A percentile compares a stretch with the other conserved stretches of the same genome.
These are phyloP conservation scores for Cenococcum geophilum DNA, from an alignment of 495 filamentous ascomycete genomes.

Conservation along the genomic window DNA sequence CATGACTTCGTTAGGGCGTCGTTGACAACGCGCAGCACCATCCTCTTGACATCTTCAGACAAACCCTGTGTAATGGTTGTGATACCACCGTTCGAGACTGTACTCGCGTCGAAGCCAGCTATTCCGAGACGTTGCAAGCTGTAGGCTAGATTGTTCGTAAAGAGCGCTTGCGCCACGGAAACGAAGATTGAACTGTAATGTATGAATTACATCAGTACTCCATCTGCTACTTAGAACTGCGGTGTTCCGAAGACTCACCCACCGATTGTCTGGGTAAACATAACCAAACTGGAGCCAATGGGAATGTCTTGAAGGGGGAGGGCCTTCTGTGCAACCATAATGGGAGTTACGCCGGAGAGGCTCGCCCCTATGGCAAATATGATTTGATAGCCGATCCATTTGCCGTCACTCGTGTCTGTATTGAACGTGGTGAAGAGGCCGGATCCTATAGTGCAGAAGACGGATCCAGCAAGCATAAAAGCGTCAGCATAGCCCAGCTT, in stretches of 20 bases:
- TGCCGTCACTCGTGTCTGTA: constrained; percentile 31
- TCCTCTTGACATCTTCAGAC: not conserved
- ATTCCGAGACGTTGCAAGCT: not conserved
- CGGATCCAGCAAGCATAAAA: constrained; percentile 48
- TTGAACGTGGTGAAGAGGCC: constrained; percentile 47
- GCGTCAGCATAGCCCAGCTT: constrained; percentile 51
- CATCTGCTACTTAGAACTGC: not conserved
- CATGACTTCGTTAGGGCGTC: not conserved
- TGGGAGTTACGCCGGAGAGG: constrained; percentile 46
- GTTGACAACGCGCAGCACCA: not conserved
- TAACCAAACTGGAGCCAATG: not conserved
- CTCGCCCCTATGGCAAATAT: constrained; percentile 49
- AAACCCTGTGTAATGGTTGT: not conserved
- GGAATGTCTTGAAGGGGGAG: not conserved
- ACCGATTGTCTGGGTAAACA: not conserved
- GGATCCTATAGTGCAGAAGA: constrained; percentile 45
- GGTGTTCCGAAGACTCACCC: not conserved
- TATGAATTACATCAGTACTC: not conserved
- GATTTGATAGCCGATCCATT: constrained; percentile 50
- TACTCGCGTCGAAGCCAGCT: not conserved
- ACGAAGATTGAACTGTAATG: not conserved
- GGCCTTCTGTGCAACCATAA: constrained; percentile 37
- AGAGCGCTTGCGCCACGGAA: not conserved
- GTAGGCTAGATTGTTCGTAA: not conserved
- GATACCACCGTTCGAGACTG: not conserved